Percentiles rank a stretch among this genome's conserved stretches.
Conservation (phyloP, 495 filamentous ascomycete genomes). For the Penicillium cinerascens region DNA sequence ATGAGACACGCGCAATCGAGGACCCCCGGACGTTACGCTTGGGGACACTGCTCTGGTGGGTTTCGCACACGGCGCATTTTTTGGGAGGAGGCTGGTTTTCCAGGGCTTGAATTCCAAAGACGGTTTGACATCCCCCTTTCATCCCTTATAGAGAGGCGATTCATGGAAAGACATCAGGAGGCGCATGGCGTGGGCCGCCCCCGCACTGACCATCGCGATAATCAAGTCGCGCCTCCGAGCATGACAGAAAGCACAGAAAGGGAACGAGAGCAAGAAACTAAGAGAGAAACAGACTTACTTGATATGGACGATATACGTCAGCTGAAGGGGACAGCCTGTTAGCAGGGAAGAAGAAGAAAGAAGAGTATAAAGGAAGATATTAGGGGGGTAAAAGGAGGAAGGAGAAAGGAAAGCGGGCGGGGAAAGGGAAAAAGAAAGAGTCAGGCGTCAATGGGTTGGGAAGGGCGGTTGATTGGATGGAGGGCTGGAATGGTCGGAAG, state of each 20-base stretch:
- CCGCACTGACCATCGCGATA: slow-evolving; percentile 30
- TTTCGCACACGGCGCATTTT: slow-evolving; percentile 12
- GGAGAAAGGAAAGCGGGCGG: slow-evolving; percentile 14
- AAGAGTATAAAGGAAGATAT: slow-evolving; percentile 11
- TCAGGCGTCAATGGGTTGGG: slow-evolving; percentile 25
- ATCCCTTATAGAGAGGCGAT: neutral
- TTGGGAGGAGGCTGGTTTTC: neutral
- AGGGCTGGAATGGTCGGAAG: slow-evolving; percentile 19
- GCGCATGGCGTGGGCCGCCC: slow-evolving; percentile 11
- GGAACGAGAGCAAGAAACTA: neutral
- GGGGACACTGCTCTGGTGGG: slow-evolving; percentile 3
- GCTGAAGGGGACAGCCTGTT: slow-evolving; percentile 26
- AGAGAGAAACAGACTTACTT: slow-evolving; percentile 41
- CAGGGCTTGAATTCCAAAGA: neutral
- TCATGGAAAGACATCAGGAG: neutral
- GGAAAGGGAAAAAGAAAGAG: slow-evolving; percentile 25
- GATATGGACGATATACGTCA: slow-evolving; percentile 55
- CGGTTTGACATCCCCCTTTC: neutral
- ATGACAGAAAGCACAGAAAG: slow-evolving; percentile 5
- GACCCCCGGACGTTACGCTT: slow-evolving; percentile 17
- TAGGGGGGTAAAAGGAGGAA: slow-evolving; percentile 1
- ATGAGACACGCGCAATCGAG: slow-evolving; percentile 12
- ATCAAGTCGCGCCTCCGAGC: neutral
- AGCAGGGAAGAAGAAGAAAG: slow-evolving; percentile 12
- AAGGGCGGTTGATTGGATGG: slow-evolving; percentile 20